Evolutionary conservation across 75 land plant genomes (phyloP).

Genomic region (Picea glauca): DNA sequence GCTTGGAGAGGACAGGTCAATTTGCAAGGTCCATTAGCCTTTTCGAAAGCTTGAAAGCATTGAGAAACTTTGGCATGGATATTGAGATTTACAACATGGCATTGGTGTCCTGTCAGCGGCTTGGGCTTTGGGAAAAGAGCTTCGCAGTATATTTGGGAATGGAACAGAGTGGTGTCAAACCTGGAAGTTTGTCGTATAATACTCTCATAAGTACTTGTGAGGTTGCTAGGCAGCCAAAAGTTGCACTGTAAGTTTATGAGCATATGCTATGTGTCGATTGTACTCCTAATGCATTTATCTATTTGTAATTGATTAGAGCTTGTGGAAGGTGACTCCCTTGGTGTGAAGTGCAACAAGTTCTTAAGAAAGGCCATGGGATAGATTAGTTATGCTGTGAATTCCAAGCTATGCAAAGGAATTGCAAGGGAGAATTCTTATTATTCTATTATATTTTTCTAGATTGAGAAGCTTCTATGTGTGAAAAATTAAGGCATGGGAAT

Average conservation of each 20-base stretch:
- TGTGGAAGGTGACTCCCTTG: conserved; percentile 55
- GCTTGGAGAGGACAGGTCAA: conserved; percentile 35
- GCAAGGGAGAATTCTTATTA: too few species aligned
- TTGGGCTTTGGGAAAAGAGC: neutral
- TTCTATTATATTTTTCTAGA: too few species aligned
- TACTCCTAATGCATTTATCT: conserved; percentile 47
- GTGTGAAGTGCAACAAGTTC: conserved; percentile 41
- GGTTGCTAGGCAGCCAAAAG: conserved; percentile 43
- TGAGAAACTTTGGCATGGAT: conserved; percentile 17
- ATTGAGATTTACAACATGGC: too few species aligned
- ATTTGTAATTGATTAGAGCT: conserved; percentile 43
- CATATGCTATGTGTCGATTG: conserved; percentile 44
- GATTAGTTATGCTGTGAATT: too few species aligned
- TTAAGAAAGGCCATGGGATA: conserved; percentile 30
- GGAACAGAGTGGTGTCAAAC: too few species aligned
- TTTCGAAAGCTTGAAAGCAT: conserved; percentile 45
- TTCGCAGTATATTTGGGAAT: too few species aligned
- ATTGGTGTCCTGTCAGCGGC: neutral
- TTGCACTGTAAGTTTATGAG: conserved; percentile 57
- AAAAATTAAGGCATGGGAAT: too few species aligned
- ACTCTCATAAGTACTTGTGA: conserved; percentile 61
- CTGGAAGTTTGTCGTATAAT: conserved; percentile 41
- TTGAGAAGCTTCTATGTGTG: too few species aligned
- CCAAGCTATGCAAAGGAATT: too few species aligned
- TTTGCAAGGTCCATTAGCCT: conserved; percentile 41